A percentile compares a stretch with the other conserved stretches of the same genome.
Evolutionary conservation across 2,329 filamentous ascomycete species (phyloP).

Genomic region (Parastagonospora avenae): DNA sequence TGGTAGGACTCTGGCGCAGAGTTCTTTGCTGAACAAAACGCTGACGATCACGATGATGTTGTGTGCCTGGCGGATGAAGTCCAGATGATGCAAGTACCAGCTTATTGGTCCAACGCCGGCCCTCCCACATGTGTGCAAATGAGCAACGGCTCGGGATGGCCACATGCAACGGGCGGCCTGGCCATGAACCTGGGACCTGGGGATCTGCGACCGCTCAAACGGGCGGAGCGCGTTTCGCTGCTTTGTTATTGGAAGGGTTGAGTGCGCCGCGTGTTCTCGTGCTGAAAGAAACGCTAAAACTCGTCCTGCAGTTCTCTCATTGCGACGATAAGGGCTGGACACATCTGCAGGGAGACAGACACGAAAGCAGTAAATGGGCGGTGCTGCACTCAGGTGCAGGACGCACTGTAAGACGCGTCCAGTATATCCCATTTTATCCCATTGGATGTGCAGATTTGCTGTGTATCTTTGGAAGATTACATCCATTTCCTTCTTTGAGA

Average conservation of each 20-base stretch:
- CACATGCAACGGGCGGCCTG: conserved; percentile 4
- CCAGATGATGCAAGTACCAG: neutral
- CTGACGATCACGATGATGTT: neutral
- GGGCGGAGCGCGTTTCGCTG: neutral
- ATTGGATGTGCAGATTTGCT: too few relatives aligned
- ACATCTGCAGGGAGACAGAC: too few relatives aligned
- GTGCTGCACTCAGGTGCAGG: too few relatives aligned
- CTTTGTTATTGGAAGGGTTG: neutral
- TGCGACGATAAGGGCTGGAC: too few relatives aligned
- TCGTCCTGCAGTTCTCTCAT: too few relatives aligned
- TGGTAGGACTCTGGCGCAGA: neutral
- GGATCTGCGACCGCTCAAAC: conserved; percentile 1
- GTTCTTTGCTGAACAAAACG: conserved; percentile 11
- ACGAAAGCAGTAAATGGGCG: too few relatives aligned
- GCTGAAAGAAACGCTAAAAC: too few relatives aligned
- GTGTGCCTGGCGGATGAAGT: neutral
- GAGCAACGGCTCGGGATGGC: neutral
- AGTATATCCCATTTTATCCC: too few relatives aligned
- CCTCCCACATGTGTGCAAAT: neutral
- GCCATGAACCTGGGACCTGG: conserved; percentile 17
- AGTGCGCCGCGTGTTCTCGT: too few relatives aligned
- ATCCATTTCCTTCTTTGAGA: too few relatives aligned
- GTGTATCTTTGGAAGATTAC: too few relatives aligned
- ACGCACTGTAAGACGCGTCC: too few relatives aligned
- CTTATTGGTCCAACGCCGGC: conserved; percentile 1